These are phyloP conservation scores for Globisporangium carolinianum DNA, from an alignment of 352 stramenopile genomes.

Conservation along the genomic window DNA sequence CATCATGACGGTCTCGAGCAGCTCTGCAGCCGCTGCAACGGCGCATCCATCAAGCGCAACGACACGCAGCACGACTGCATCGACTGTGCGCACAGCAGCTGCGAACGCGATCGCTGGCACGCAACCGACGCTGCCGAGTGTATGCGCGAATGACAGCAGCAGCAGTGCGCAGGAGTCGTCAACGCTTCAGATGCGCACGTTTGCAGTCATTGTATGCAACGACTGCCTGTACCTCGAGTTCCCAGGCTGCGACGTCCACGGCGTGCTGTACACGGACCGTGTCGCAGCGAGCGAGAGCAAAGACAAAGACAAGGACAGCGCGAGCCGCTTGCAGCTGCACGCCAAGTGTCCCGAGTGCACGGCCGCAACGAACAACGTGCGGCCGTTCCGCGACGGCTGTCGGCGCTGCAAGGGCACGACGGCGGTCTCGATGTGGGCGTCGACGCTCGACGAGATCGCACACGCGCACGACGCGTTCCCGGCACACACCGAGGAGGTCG, in stretches of 20 bases:
- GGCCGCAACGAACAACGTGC: conserved; percentile 75
- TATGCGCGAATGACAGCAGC: neutral
- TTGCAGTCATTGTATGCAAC: conserved; percentile 77
- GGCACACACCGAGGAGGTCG: conserved; percentile 48
- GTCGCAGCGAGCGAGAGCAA: conserved; percentile 13
- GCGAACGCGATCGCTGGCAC: neutral
- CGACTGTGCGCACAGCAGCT: neutral
- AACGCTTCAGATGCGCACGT: conserved; percentile 35
- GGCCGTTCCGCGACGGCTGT: conserved; percentile 80
- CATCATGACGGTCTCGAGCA: conserved; percentile 42
- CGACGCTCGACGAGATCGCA: conserved; percentile 55
- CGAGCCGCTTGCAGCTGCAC: conserved; percentile 19
- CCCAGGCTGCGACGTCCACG: conserved; percentile 80
- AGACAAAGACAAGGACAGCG: conserved; percentile 4
- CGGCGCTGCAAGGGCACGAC: conserved; percentile 73
- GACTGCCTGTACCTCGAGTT: conserved; percentile 86
- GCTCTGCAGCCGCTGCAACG: conserved; percentile 14
- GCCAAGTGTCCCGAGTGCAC: conserved; percentile 82
- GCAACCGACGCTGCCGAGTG: conserved; percentile 1
- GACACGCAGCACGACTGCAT: conserved; percentile 2
- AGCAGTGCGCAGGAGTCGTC: neutral
- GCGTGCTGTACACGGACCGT: conserved; percentile 72
- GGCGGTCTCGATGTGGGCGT: conserved; percentile 65
- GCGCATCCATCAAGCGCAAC: neutral
- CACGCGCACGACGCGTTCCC: conserved; percentile 67